Percentiles rank a stretch among this genome's conserved stretches.
Evolutionary conservation across 768 basidiomycete genomes (phyloP).

Genomic region (Lentinula detonsa): DNA sequence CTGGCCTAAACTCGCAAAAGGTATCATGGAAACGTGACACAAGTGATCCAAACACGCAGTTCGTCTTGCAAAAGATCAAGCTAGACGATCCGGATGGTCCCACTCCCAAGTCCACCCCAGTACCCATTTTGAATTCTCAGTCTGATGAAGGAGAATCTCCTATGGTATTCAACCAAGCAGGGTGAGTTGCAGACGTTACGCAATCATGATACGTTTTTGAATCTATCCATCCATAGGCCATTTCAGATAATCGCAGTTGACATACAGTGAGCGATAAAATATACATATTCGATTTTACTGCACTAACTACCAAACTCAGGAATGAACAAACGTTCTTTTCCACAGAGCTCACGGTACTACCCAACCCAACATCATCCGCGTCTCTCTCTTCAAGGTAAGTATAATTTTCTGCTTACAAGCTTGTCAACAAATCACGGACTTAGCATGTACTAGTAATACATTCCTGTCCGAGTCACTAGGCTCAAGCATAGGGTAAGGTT

Average conservation of each 20-base stretch:
- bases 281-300: no score
- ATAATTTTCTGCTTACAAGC: background rate
- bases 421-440: no score
- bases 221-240: background rate
- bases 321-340: background rate
- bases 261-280: background rate
- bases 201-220: background rate
- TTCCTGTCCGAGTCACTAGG: no score
- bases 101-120: background rate
- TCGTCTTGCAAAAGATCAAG: constrained; percentile 3
- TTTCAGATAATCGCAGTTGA: background rate
- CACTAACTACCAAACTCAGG: background rate
- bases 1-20: background rate
- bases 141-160: background rate
- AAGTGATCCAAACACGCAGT: background rate
- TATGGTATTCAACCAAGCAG: background rate
- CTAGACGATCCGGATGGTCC: background rate
- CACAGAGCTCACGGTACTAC: background rate
- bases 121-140: background rate
- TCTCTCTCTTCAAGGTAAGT: background rate
- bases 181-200: background rate
- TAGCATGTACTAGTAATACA: no score
- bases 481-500: no score
- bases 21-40: background rate
- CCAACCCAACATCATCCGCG: background rate